Conservation (phyloP, 75 land plant species). For the Selaginella moellendorffii region DNA sequence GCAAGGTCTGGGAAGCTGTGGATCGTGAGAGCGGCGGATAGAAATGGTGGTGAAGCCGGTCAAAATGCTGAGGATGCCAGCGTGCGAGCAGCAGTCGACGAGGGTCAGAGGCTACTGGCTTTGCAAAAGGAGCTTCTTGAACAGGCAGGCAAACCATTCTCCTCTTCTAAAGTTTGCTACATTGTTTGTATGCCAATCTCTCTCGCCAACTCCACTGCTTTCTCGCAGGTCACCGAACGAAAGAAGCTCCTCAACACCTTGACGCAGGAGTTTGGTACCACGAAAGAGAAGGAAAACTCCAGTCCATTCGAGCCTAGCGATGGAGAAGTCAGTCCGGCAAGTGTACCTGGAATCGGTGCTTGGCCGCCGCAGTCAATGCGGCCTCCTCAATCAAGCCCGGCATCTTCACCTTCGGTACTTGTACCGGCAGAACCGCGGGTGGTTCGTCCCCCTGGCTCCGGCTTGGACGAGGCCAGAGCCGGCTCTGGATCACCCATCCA, state of each 20-base stretch:
- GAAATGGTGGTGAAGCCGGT: slow-evolving; percentile 13
- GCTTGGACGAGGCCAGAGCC: no score
- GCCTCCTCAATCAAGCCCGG: background rate
- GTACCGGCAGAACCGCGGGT: background rate
- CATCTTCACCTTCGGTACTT: background rate
- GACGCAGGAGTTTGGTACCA: slow-evolving; percentile 20
- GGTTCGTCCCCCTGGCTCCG: no score
- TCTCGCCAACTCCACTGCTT: no score
- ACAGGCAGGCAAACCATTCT: slow-evolving; percentile 29
- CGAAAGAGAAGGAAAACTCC: slow-evolving; percentile 19
- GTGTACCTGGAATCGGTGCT: background rate
- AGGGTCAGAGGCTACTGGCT: slow-evolving; percentile 66
- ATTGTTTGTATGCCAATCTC: no score
- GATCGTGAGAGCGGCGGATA: no score
- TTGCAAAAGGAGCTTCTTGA: slow-evolving; percentile 56
- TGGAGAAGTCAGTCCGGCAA: no score
- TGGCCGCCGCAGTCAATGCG: background rate
- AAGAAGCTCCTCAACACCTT: slow-evolving; percentile 61
- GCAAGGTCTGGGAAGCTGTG: no score
- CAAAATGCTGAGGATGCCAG: slow-evolving; percentile 26
- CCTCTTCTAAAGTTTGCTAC: background rate
- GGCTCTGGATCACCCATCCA: no score
- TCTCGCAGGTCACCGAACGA: slow-evolving; percentile 68
- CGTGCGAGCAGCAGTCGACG: slow-evolving; percentile 42
- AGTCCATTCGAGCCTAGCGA: background rate